These are phyloP conservation scores for Neoboletus magnificus DNA, from an alignment of 768 basidiomycete species.

Conservation along the genomic window DNA sequence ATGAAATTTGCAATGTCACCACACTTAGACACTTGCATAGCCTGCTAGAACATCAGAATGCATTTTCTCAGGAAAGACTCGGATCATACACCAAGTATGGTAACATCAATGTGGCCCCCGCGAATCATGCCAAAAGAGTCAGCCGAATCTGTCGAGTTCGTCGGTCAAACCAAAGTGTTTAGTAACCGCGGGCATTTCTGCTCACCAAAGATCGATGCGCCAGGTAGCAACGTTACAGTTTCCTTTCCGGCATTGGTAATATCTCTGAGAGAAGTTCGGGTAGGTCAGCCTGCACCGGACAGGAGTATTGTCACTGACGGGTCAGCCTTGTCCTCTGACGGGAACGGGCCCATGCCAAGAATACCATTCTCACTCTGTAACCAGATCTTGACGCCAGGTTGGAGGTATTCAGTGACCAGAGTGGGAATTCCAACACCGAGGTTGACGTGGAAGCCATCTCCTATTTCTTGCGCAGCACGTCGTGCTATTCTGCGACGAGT, in stretches of 20 bases:
- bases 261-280: constrained; percentile 54
- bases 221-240: constrained; percentile 86
- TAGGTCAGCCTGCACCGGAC: constrained; percentile 18
- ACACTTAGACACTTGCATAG: constrained; percentile 87
- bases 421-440: constrained; percentile 91
- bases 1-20: constrained; percentile 97
- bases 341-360: constrained; percentile 83
- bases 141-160: constrained; percentile 52
- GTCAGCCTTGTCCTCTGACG: constrained; percentile 71
- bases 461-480: constrained; percentile 83
- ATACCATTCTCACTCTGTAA: constrained; percentile 88
- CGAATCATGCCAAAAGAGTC: constrained; percentile 97
- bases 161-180: constrained; percentile 21
- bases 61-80: constrained; percentile 38
- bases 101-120: constrained; percentile 89
- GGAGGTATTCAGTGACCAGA: constrained; percentile 72
- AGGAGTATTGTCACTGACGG: constrained; percentile 47
- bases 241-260: constrained; percentile 93
- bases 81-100: constrained; percentile 77
- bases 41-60: constrained; percentile 41
- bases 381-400: constrained; percentile 70
- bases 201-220: constrained; percentile 83
- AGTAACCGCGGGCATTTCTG: constrained; percentile 44
- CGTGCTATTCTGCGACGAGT: constrained; percentile 70
- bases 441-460: constrained; percentile 82